phyloP scores from a whole-genome alignment of 345 rosid species.

The Abelmoschus esculentus region DNA sequence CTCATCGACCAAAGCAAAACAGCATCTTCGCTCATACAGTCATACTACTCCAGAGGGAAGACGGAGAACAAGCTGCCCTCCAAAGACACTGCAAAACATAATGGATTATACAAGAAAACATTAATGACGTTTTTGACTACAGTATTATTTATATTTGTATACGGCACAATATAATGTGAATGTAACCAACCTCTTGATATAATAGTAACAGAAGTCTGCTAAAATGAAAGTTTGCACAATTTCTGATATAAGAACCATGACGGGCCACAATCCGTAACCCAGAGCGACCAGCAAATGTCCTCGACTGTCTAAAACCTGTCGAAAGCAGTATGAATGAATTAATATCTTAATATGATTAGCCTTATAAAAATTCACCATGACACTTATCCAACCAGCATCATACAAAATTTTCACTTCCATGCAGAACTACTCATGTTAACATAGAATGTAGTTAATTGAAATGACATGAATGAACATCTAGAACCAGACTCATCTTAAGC shows the following conservation, averaged over 20 bases:
- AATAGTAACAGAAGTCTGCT: constrained; percentile 98
- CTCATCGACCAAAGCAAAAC: constrained; percentile 4
- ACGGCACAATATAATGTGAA: not conserved
- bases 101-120: not conserved
- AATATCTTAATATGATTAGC: not conserved
- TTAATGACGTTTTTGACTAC: not conserved
- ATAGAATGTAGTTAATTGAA: not conserved
- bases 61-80: constrained; percentile 96
- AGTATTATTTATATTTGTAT: not conserved
- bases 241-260: constrained; percentile 96
- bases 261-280: constrained; percentile 98
- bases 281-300: constrained; percentile 93
- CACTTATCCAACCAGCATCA: not conserved
- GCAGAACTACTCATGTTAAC: not conserved
- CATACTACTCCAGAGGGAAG: constrained; percentile 97
- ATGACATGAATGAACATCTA: constrained; percentile 2
- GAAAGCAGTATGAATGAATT: constrained; percentile 2
- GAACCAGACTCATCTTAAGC: not conserved
- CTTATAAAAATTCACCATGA: not conserved
- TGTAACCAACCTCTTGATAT: constrained; percentile 63
- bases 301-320: constrained; percentile 85
- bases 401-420: not conserved
- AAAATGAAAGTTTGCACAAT: constrained; percentile 97
- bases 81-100: constrained; percentile 72
- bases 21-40: constrained; percentile 32